A percentile compares a stretch with the other conserved stretches of the same genome.
phyloP scores from a whole-genome alignment of 78 protist genomes.

The Guillardia theta region DNA sequence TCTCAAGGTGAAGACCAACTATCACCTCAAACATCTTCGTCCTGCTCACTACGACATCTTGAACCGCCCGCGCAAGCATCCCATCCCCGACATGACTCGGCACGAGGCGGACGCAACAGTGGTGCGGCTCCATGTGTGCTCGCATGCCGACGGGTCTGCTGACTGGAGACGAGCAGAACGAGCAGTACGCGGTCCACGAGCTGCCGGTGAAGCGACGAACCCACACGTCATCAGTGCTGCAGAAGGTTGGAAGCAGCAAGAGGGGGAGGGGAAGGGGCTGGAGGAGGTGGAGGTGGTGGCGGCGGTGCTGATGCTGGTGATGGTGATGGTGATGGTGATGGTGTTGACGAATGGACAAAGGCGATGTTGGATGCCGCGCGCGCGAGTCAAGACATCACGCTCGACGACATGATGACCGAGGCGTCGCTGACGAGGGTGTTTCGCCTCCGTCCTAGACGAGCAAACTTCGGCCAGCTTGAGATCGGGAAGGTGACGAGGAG shows the following conservation, averaged over 20 bases:
- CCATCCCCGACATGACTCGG: neutral
- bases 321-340: too few relatives aligned
- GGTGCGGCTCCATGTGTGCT: neutral
- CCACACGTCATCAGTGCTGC: slow-evolving; percentile 8
- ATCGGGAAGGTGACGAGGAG: neutral
- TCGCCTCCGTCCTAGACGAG: neutral
- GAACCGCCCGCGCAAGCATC: neutral
- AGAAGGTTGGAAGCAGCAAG: too few relatives aligned
- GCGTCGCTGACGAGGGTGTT: neutral
- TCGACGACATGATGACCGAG: neutral
- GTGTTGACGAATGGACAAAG: neutral
- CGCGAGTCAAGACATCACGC: neutral
- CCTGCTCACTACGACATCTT: slow-evolving; percentile 41
- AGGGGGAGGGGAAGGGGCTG: too few relatives aligned
- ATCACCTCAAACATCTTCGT: slow-evolving; percentile 33
- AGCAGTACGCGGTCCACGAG: neutral
- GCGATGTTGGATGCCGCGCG: neutral
- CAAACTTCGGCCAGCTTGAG: neutral
- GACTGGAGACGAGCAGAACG: neutral
- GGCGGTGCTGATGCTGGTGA: too few relatives aligned
- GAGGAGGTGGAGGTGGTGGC: too few relatives aligned
- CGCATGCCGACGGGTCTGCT: neutral
- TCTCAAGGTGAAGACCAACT: neutral
- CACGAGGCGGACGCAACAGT: neutral
- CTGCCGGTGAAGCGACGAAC: neutral